A percentile compares a stretch with the other conserved stretches of the same genome.
phyloP scores from a whole-genome alignment of 1,284 basidiomycete species.

The Earliella scabrosa region DNA sequence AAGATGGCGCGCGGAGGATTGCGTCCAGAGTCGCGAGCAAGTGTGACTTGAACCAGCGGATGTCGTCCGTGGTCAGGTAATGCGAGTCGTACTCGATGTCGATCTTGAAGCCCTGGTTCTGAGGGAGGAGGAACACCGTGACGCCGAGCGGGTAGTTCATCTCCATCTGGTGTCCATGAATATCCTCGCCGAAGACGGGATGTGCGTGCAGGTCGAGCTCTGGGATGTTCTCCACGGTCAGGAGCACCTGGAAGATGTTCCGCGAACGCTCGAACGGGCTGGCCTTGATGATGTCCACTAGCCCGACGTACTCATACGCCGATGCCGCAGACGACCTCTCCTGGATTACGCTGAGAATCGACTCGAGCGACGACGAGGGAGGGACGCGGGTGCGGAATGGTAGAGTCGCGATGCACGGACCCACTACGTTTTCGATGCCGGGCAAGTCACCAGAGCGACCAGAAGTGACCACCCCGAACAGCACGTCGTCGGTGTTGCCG shows the following conservation, averaged over 20 bases:
- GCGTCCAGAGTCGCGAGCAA: background rate
- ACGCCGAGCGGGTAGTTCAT: background rate
- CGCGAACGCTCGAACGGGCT: background rate
- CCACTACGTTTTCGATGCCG: background rate
- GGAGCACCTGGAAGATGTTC: background rate
- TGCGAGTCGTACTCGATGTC: background rate
- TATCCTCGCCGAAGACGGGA: background rate
- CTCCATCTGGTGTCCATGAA: constrained; percentile 1
- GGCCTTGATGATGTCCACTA: background rate
- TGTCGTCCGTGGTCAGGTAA: background rate
- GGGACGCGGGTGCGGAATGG: background rate
- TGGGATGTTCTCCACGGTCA: constrained; percentile 1
- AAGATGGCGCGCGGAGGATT: background rate
- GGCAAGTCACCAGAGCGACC: background rate
- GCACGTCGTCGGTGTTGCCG: background rate
- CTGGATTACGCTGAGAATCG: background rate
- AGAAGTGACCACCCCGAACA: background rate
- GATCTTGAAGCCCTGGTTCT: background rate
- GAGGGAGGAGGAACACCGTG: background rate
- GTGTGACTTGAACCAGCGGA: background rate
- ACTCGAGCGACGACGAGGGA: background rate
- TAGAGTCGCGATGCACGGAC: background rate
- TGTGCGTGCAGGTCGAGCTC: background rate
- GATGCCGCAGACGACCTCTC: background rate
- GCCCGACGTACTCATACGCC: background rate